phyloP scores from a whole-genome alignment of 75 land plant genomes.

The Pinus tabuliformis region DNA sequence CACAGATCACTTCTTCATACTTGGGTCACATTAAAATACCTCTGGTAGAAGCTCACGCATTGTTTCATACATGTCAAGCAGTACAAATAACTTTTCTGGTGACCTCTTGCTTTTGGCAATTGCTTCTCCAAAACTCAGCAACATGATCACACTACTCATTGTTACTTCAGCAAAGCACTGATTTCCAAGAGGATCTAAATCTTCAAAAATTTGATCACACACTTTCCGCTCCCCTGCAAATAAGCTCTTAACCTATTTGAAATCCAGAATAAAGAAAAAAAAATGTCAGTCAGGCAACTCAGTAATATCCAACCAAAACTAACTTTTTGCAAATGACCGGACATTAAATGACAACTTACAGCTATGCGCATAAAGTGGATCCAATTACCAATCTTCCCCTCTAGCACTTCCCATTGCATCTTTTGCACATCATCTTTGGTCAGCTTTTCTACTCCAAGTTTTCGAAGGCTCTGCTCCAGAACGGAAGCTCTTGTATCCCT shows the following conservation, averaged over 20 bases:
- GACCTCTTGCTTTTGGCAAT: slow-evolving; percentile 92
- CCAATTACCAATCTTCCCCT: slow-evolving; percentile 93
- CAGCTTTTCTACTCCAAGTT: slow-evolving; percentile 89
- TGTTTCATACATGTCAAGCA: slow-evolving; percentile 94
- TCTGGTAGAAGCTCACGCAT: slow-evolving; percentile 94
- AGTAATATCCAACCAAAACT: not conserved
- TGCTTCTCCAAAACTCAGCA: slow-evolving; percentile 90
- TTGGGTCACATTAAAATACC: slow-evolving; percentile 36
- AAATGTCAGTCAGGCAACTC: not conserved
- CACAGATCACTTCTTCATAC: not conserved
- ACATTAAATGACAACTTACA: slow-evolving; percentile 42
- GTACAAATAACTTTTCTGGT: slow-evolving; percentile 92
- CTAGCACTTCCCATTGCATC: slow-evolving; percentile 88
- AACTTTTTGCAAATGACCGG: not conserved
- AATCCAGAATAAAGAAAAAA: slow-evolving; percentile 8
- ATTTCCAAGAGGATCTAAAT: slow-evolving; percentile 60
- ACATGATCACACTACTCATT: slow-evolving; percentile 63
- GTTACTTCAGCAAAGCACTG: slow-evolving; percentile 85
- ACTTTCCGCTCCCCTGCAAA: slow-evolving; percentile 82
- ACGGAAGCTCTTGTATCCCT: slow-evolving; percentile 74
- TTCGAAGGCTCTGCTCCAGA: slow-evolving; percentile 76
- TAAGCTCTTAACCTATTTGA: slow-evolving; percentile 74
- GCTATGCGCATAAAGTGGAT: slow-evolving; percentile 89
- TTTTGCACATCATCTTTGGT: slow-evolving; percentile 91
- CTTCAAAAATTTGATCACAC: slow-evolving; percentile 85